Conservation (phyloP, 495 filamentous ascomycete species). For the Aspergillus steynii region DNA sequence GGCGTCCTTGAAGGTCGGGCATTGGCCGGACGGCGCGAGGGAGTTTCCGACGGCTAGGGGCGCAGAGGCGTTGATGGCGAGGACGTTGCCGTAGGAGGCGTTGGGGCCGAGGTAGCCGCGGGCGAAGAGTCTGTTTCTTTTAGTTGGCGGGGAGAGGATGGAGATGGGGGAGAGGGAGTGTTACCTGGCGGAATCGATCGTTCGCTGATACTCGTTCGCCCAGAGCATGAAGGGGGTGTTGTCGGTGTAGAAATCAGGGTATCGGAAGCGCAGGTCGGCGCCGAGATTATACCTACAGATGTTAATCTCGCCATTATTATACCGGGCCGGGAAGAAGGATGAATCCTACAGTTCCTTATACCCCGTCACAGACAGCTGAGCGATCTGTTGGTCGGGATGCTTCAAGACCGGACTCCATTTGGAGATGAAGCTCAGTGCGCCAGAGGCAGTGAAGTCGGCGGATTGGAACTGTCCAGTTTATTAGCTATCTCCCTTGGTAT, state of each 20-base stretch:
- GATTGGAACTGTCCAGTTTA: slow-evolving; percentile 37
- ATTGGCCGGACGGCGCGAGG: slow-evolving; percentile 55
- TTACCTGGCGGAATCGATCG: slow-evolving; percentile 50
- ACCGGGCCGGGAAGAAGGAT: background rate
- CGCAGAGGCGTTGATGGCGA: slow-evolving; percentile 49
- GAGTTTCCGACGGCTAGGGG: slow-evolving; percentile 52
- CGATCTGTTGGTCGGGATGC: slow-evolving; percentile 48
- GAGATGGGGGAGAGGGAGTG: background rate
- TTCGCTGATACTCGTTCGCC: slow-evolving; percentile 57
- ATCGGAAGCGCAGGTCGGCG: slow-evolving; percentile 29
- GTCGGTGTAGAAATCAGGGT: slow-evolving; percentile 56
- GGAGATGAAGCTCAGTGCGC: slow-evolving; percentile 47
- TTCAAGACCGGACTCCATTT: slow-evolving; percentile 54
- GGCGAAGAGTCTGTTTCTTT: slow-evolving; percentile 43
- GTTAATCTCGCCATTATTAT: slow-evolving; percentile 9
- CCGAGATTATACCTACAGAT: slow-evolving; percentile 23
- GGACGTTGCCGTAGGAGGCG: slow-evolving; percentile 49
- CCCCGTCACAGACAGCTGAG: slow-evolving; percentile 52
- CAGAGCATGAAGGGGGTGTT: slow-evolving; percentile 55
- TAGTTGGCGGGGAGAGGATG: background rate
- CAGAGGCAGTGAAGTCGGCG: slow-evolving; percentile 42
- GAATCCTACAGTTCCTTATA: slow-evolving; percentile 47
- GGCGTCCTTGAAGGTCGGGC: slow-evolving; percentile 48
- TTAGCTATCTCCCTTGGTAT: background rate
- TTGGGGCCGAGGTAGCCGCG: slow-evolving; percentile 53